Base-by-base conservation (phyloP, 1,284 basidiomycete species). In the Naganishia cerealis region DNA sequence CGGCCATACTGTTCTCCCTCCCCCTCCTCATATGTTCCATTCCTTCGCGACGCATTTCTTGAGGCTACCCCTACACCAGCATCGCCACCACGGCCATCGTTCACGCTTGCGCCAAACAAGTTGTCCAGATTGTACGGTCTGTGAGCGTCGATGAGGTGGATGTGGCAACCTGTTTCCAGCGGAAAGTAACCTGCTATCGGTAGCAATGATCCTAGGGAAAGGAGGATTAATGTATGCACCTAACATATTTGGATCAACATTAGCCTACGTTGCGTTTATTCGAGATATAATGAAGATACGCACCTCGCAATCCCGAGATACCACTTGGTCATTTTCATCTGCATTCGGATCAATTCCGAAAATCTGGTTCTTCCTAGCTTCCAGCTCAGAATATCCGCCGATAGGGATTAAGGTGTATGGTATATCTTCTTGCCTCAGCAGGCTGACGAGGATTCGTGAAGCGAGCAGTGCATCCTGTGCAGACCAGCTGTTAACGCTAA, bases 111-210 rank as follows among this genome's bases (percentile, higher is more conserved):
- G 8, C 88, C 87, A 78, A 96, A 99, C 36, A 98, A 82, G 81
- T 90, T 97, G 54, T 88, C 85, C 75, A 99, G 83, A 79, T 95
- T 94, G 80, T 91, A 89, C 6, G 96, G 96, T 46, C 96, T 86
- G 63, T 90, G 88, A 9, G 94, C 92, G 80, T 99, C 96, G 79
- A 99, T 91, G 74, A 99, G 87, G 82, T 99, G 96, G 38, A 94
- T 86, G 21, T 85, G 87, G 89, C 83, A 72, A 42, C 66, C 72
- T 48, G 75, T 70, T 65, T 70, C 77, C 0, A 81, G 73, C 0
- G 77, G 74, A 68, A 84, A 83, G 72, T 81, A 82, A n/a, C 78
- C 73, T 0, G 91, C 86, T 8, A 99, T 84, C 71, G 95, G 91
- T 42, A 94, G 85, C 61, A 95, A 87, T 1, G 89, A 88, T 52